These are phyloP conservation scores for Linderniella brevidens DNA, from an alignment of 257 asterid species.

Conservation along the genomic window DNA sequence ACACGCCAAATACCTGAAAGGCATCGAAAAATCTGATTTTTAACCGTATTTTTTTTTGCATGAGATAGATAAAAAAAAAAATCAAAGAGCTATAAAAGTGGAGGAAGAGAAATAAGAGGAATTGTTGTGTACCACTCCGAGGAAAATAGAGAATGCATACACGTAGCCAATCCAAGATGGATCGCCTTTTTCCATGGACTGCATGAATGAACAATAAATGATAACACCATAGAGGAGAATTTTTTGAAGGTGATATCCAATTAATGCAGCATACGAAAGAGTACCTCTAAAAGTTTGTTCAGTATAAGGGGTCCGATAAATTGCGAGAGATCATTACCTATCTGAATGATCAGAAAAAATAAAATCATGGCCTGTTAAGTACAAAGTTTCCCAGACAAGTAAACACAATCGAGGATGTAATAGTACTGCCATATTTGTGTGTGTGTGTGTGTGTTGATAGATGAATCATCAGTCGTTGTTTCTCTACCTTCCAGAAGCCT, in stretches of 20 bases:
- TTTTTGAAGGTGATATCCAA: background rate
- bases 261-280: too few species aligned
- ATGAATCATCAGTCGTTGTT: conserved; percentile 13
- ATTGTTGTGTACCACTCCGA: conserved; percentile 83
- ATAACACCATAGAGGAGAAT: background rate
- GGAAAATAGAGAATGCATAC: conserved; percentile 71
- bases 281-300: conserved; percentile 64
- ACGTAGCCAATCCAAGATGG: conserved; percentile 98
- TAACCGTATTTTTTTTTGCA: background rate
- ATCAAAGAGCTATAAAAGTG: background rate
- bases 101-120: conserved; percentile 5
- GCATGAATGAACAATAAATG: conserved; percentile 15
- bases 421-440: background rate
- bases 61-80: background rate
- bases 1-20: conserved; percentile 64
- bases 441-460: background rate
- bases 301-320: conserved; percentile 80
- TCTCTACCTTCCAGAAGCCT: conserved; percentile 98
- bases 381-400: conserved; percentile 6
- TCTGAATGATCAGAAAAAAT: conserved; percentile 30
- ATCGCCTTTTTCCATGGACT: conserved; percentile 96
- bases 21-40: conserved; percentile 2
- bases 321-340: conserved; percentile 69
- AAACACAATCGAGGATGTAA: background rate
- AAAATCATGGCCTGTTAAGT: conserved; percentile 12